Evolutionary conservation across 345 rosid species (phyloP).

Genomic region (Durio zibethinus): DNA sequence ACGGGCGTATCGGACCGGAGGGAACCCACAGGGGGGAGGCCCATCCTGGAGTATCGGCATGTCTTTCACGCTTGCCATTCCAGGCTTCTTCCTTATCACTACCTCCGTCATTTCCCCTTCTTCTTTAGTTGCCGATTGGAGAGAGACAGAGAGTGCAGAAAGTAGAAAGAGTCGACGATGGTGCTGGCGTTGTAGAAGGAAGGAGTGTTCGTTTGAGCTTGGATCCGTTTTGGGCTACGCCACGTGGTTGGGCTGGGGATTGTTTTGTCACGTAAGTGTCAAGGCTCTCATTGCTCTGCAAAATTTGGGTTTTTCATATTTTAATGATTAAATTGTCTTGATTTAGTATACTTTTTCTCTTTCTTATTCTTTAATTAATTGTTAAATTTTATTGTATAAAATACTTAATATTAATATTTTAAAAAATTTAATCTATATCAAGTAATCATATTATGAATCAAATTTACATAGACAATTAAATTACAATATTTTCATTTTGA

Average conservation of each 20-base stretch:
- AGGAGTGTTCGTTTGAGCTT: neutral
- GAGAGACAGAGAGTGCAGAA: neutral
- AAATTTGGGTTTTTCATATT: neutral
- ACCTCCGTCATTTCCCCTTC: slow-evolving; percentile 80
- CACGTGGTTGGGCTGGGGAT: neutral
- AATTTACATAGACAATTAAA: no score
- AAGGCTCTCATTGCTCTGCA: neutral
- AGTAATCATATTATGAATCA: no score
- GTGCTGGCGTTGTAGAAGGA: neutral
- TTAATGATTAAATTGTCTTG: no score
- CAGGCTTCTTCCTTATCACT: slow-evolving; percentile 93
- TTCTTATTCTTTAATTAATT: no score
- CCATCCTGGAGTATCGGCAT: slow-evolving; percentile 98
- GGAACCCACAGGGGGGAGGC: slow-evolving; percentile 97
- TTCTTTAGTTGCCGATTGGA: neutral
- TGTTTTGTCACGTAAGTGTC: neutral
- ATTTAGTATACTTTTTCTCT: no score
- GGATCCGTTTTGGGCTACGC: neutral
- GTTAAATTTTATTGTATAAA: no score
- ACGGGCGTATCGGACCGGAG: slow-evolving; percentile 88
- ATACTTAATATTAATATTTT: no score
- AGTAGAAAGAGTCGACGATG: no score
- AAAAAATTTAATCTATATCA: no score
- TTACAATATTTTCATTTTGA: no score
- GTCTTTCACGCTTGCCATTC: slow-evolving; percentile 96